Evolutionary conservation across 441 rosid species (phyloP), one percentile per base, ranked within the genome.

Genomic region (California macrophylla): DNA sequence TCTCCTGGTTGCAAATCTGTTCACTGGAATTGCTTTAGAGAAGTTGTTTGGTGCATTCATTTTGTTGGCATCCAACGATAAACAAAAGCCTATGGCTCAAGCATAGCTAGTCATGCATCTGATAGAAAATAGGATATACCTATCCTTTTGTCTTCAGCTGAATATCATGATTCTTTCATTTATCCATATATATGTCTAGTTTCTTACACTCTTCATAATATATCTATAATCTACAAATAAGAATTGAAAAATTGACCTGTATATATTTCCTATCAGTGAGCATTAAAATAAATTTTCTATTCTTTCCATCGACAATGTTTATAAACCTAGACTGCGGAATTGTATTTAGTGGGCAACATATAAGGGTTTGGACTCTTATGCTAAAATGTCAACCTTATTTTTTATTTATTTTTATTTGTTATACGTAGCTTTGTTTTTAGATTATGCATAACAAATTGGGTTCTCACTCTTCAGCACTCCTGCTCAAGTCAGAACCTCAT

Each of bases 61-160:
- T 26, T 61, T 61, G 65, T 26, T 61, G 15, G 29, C 65, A 61
- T 61, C 65, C 65, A 8, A 58, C 1, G n/a, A 58, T 58, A 12
- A 24, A 58, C 15, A 12, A 50, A 50, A 50, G 10, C 18, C 13
- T 25, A 13, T 24, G 34, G 64, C 32, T 10, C 52, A n/a, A 18
- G 58, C 58, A 16, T 50, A 50, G 58, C 58, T 50, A 50, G 21
- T 5, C 18, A 56, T 21, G 13, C 28, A 21, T 56, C 62, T 56
- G 15, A 56, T 56, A 23, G 28, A 8, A 7, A 0, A 21, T 21
- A 23, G 28, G 26, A 56, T 56, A 3, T 15, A n/a, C 16, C 20
- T 47, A 15, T 47, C 47, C n/a, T 47, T n/a, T 47, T 0, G 62
- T 56, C 4, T 56, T 56, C 15, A 56, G 28, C 12, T 56, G 62